A percentile compares a stretch with the other conserved stretches of the same genome.
phyloP scores from a whole-genome alignment of 768 basidiomycete genomes.

The Hirschioporus abietinus region DNA sequence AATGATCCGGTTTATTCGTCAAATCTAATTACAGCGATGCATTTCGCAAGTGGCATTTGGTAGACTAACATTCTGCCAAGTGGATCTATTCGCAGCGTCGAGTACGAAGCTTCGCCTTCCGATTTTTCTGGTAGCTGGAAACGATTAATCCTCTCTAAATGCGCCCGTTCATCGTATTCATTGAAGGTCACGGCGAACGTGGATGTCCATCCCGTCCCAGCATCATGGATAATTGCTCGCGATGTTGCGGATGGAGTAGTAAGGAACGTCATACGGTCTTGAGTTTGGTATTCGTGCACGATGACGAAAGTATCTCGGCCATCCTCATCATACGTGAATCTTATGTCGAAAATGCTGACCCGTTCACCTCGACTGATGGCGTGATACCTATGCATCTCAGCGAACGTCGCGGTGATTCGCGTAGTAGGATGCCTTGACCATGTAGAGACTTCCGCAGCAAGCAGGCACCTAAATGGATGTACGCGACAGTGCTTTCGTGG shows the following conservation, averaged over 20 bases:
- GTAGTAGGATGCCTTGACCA: neutral
- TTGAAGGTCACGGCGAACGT: neutral
- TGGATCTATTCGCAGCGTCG: neutral
- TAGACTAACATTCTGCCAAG: neutral
- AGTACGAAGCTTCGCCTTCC: too few relatives aligned
- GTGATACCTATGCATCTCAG: neutral
- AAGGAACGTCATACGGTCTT: neutral
- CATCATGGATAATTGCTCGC: neutral
- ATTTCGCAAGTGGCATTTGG: neutral
- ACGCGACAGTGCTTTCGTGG: neutral
- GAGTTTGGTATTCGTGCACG: neutral
- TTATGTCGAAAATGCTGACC: neutral
- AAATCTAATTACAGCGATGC: neutral
- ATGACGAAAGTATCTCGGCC: neutral
- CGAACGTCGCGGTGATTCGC: neutral
- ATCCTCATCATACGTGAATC: neutral
- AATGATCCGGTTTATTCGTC: neutral
- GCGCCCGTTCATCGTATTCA: too few relatives aligned
- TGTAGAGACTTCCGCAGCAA: neutral
- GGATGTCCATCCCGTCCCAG: neutral
- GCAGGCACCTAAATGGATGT: neutral
- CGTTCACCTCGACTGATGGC: neutral
- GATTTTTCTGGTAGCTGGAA: too few relatives aligned
- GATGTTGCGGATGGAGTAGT: neutral
- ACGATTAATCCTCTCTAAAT: too few relatives aligned